Evolutionary conservation across 192 early-diverging fungal species (phyloP).

Genomic region (Coemansia sp.): DNA sequence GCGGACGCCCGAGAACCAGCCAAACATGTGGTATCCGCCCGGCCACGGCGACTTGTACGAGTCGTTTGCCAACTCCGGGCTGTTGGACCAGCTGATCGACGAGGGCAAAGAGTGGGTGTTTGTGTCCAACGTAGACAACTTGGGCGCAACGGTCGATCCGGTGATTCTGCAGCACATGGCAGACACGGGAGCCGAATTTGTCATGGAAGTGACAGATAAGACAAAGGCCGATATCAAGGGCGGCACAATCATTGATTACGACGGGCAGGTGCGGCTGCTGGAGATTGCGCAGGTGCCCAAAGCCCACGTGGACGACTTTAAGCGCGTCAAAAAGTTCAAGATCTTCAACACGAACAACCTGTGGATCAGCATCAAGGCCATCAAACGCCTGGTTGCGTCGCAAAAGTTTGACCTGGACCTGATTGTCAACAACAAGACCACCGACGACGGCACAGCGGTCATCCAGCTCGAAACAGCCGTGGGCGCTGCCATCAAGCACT

Average conservation of each 20-base stretch:
- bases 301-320: conserved; percentile 97
- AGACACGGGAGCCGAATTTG: conserved; percentile 82
- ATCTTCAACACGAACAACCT: conserved; percentile 98
- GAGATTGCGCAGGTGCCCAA: conserved; percentile 99
- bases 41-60: conserved; percentile 99
- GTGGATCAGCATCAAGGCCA: conserved; percentile 82
- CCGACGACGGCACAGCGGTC: conserved; percentile 90
- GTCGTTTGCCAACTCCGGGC: conserved; percentile 85
- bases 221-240: conserved; percentile 99
- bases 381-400: conserved; percentile 82
- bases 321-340: conserved; percentile 99
- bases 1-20: conserved; percentile 62
- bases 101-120: conserved; percentile 98
- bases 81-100: conserved; percentile 88
- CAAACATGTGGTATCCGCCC: conserved; percentile 78
- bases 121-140: conserved; percentile 98
- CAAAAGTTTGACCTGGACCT: conserved; percentile 85
- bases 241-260: conserved; percentile 98
- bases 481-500: conserved; percentile 98
- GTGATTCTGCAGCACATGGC: conserved; percentile 91
- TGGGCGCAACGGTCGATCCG: conserved; percentile 95
- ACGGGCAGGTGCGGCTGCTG: conserved; percentile 85
- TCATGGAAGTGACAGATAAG: conserved; percentile 99
- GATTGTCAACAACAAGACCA: conserved; percentile 96
- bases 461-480: conserved; percentile 99